Base-by-base conservation (phyloP, 257 asterid species). In the Anisodus tanguticus region DNA sequence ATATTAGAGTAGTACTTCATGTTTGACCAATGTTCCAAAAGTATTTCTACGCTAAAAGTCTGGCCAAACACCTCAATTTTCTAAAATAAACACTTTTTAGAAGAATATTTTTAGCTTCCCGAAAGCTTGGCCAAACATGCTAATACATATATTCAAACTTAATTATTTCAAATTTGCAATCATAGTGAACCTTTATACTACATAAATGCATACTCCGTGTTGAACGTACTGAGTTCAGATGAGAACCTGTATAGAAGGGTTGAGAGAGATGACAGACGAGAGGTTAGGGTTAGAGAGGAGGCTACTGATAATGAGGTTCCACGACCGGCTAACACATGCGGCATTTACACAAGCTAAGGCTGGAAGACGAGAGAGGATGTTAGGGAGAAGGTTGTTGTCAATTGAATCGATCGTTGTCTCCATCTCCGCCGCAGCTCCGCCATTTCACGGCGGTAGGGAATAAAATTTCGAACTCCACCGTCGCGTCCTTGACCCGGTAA, bases 291-390 rank as follows among this genome's bases (percentile, higher is more conserved):
- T 82, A 66, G 95, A 90, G 72, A 95, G 91, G 82, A 94, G 77
- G 51, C 86, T 87, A 8, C 85, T 82, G 93, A 93, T 91, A 78
- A 91, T 66, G 66, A 90, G 84, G 87, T 86, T 94, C 98, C 99
- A 95, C 15, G 90, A 89, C 85, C 92, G 95, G 93, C 87, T 89
- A 70, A 94, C 98, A 84, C 98, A 95, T 4, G 97, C 93, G 13
- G 97, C 98, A 76, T 91, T 85, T 26, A 97, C 95, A 83, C 92
- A 95, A 17, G 92, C 83, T n/a, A 55, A 5, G 7, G 97, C 99
- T 35, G 98, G 97, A 66, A 95, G 89, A 71, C 94, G 92, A 67
- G 87, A 82, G 59, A 95, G 89, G 82, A 94, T 82, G 87, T 88
- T 91, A 62, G 85, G 89, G 58, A 93, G 68, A 13, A 93, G 89